Base-by-base conservation (phyloP, 2,329 filamentous ascomycete species). In the Phialophora expanda region DNA sequence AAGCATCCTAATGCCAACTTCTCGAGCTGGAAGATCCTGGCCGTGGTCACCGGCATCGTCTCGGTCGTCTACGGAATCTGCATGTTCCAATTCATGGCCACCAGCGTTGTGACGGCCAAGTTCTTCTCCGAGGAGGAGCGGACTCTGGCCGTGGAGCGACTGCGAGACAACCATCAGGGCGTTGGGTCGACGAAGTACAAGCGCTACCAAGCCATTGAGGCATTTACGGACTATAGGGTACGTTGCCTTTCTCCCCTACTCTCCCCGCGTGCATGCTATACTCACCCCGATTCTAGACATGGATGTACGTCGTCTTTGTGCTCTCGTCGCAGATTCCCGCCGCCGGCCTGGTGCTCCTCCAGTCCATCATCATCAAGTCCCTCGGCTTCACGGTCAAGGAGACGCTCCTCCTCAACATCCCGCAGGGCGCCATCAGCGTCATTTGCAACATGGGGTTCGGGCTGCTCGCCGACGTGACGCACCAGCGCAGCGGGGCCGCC, bases 121-220 rank as follows among this genome's bases (percentile, higher is more conserved):
- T 58, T 58, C 38, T 58, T 58, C 22, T 26, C 34, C 14, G 56
- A 58, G 22, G 56, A 58, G 38, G 56, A 58, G 34, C 56, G 56
- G 20, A 48, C 24, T 46, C 34, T 46, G 20, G 56, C 56, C 5
- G 56, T 58, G 22, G 56, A 58, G 38, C 56, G 56, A 8, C 56
- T 58, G 56, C 56, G 56, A 58, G 56, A 58, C 20, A 58, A 58
- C 38, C 56, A 58, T 46, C 56, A 58, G 24, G 56, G 56, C n/a
- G 56, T 58, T 48, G 56, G 56, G 17, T 58, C 56, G 56, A 58
- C 11, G 22, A 22, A 58, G 20, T 58, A 58, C 56, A 58, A 58
- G 38, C 56, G 56, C 56, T 58, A 58, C 56, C 56, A 58, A 58
- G 56, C 56, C 38, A 6, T 58, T 14, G 56, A 58, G 56, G 56